Base-by-base conservation (phyloP, 139 green algal genomes). In the Chlorella sp. region DNA sequence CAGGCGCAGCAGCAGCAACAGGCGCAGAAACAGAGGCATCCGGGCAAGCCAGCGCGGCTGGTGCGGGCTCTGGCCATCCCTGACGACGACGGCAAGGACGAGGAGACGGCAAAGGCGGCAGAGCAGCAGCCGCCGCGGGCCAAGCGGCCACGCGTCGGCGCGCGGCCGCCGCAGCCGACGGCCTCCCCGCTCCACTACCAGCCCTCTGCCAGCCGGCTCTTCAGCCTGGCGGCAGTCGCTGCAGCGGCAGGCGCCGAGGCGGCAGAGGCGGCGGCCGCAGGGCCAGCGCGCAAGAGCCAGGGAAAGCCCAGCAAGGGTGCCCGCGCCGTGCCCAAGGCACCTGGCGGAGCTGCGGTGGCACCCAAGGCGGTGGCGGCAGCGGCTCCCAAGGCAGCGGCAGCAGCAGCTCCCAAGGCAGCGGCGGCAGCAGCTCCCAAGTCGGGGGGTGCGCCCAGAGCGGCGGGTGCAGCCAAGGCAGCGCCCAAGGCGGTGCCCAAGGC, bases 321-420 rank as follows among this genome's bases (percentile, higher is more conserved):
- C 25, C 43, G 33, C 2, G 43, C 53, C 23, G 11, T 43, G 1
- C 35, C 42, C 14, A 23, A 75, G 33, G 31, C 45, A 48, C 29
- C 58, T 38, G 45, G 27, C 25, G 43, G n/a, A 0, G 31, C 59
- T 36, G 48, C n/a, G 31, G n/a, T n/a, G n/a, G n/a, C n/a, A n/a
- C n/a, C n/a, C n/a, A n/a, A n/a, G n/a, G 69, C n/a, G 43, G 41
- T 61, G 1, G 12, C 36, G 6, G 8, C 31, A 51, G 46, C 48
- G 46, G 74, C 64, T 40, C 35, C 43, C n/a, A 7, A 41, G 42
- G 64, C 74, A 64, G 74, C 46, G 35, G 11, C 33, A 58, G 74
- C 74, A 56, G 74, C 29, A 35, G 19, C 12, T 17, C 59, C 12
- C 59, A 29, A 23, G 59, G 12, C 58, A 65, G 59, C 59, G 29